Conservation (phyloP, 306 rosid species). For the Luffa acutangula region DNA sequence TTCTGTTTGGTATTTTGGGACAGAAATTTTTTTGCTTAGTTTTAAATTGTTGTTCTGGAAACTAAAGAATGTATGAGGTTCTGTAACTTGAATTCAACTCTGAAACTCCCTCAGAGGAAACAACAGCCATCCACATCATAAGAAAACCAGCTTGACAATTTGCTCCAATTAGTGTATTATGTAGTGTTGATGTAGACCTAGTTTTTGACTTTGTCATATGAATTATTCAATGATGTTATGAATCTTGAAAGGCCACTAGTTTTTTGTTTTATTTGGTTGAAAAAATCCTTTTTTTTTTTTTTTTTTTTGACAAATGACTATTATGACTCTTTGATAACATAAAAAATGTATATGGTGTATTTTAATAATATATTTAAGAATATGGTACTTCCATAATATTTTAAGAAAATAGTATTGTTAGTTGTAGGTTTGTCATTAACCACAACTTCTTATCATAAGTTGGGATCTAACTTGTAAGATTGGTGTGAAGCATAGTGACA, state of each 20-base stretch:
- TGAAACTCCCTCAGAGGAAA: not conserved
- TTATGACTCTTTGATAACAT: too few species aligned
- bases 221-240: not conserved
- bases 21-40: not conserved
- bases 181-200: not conserved
- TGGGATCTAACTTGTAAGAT: too few species aligned
- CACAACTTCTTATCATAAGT: too few species aligned
- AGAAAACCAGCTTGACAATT: not conserved
- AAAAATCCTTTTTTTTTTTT: too few species aligned
- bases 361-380: too few species aligned
- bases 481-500: too few species aligned
- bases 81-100: not conserved
- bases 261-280: too few species aligned
- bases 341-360: too few species aligned
- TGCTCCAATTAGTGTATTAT: not conserved
- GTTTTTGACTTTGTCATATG: not conserved
- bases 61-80: not conserved
- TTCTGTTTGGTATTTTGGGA: not conserved
- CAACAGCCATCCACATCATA: not conserved
- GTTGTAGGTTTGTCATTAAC: too few species aligned
- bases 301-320: too few species aligned
- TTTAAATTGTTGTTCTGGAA: not conserved
- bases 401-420: too few species aligned
- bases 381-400: too few species aligned
- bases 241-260: not conserved